Evolutionary conservation across 352 stramenopile species (phyloP), one percentile per base, ranked within the genome.

Genomic region (Phytophthora pluvialis): DNA sequence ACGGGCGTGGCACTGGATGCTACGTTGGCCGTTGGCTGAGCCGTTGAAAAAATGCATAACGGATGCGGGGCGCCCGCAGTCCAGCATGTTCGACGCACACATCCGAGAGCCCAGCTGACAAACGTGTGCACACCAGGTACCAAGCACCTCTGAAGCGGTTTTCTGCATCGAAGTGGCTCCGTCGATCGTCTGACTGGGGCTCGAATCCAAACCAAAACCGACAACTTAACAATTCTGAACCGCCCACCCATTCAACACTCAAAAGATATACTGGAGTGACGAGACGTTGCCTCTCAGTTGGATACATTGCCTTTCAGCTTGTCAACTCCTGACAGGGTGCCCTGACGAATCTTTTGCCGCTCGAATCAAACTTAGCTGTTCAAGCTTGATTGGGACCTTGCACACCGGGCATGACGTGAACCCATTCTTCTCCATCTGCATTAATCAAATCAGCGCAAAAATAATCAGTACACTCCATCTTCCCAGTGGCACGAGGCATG

Each of bases 371-470:
- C 75, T 90, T 46, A 94, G 58, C 18, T 89, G 71, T 26, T 90
- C 70, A 7, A 92, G 59, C 48, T 89, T 87, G 57, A 92, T 83
- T 42, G 81, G 73, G 16, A 83, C 58, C 66, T 94, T 94, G 74
- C 86, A 94, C 31, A 92, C 65, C 25, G 86, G 86, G 47, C 86
- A 94, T 4, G 81, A 87, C 6, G 75, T 90, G 44, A 84, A 90
- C 3, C 86, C 86, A 58, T 90, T 73, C 29, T 78, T 89, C 48
- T 90, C 86, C 81, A 90, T 89, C 81, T 90, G 54, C 52, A 57
- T 67, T 62, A 64, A 57, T 61, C 54, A 72, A 54, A 50, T 47
- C 35, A 13, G 6, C 13, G 63, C 44, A 52, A 60, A 64, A 42
- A 60, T 56, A 55, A 67, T 72, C 49, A 73, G 67, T 51, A 38